Evolutionary conservation across 805 yeast species (phyloP).

Genomic region (Lipomyces yamanashiensis): DNA sequence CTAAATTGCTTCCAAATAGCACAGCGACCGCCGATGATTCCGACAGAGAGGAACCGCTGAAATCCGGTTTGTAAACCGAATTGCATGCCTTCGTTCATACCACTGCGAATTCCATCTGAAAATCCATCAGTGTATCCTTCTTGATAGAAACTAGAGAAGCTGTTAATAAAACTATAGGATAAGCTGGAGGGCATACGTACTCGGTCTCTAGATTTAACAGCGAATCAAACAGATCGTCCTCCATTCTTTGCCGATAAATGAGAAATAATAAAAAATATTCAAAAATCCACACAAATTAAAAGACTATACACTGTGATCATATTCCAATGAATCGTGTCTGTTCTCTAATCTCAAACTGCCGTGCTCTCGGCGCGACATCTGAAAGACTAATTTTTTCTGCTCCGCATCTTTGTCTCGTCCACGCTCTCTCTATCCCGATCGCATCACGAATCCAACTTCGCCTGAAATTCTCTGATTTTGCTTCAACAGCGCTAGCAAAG

Average conservation of each 20-base stretch:
- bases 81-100: slow-evolving; percentile 77
- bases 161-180: background rate
- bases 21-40: slow-evolving; percentile 63
- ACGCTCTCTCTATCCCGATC: no score
- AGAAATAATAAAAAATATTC: background rate
- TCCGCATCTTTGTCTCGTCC: background rate
- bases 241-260: slow-evolving; percentile 10
- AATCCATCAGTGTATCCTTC: slow-evolving; percentile 78
- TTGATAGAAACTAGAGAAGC: slow-evolving; percentile 49
- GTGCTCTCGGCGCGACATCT: no score
- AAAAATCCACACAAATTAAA: background rate
- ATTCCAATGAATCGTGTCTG: no score
- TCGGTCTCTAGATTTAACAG: slow-evolving; percentile 26
- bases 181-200: slow-evolving; percentile 14
- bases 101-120: slow-evolving; percentile 60
- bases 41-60: slow-evolving; percentile 59
- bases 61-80: slow-evolving; percentile 62
- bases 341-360: no score
- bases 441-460: no score
- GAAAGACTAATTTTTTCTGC: no score
- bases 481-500: background rate
- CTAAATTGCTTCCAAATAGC: slow-evolving; percentile 42
- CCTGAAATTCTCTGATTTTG: background rate
- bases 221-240: slow-evolving; percentile 35
- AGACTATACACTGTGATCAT: background rate